Evolutionary conservation across 2,329 filamentous ascomycete species (phyloP).

Genomic region (Sphaerostilbella broomeana): DNA sequence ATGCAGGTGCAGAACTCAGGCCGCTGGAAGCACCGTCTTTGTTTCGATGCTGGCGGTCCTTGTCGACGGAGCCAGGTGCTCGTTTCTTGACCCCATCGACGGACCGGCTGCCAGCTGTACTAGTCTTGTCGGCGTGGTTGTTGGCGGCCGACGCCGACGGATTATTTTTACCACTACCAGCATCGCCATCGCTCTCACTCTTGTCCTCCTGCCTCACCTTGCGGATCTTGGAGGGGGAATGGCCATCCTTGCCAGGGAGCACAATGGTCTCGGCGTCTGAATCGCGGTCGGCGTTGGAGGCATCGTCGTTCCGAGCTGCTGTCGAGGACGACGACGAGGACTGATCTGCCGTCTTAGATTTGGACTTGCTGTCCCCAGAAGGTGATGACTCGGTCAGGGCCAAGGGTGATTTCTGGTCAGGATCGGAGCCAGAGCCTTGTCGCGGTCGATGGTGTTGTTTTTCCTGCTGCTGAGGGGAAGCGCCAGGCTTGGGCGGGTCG

Average conservation of each 20-base stretch:
- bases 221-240: constrained; percentile 56
- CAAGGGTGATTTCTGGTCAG: constrained; percentile 18
- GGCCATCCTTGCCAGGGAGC: constrained; percentile 56
- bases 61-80: constrained; percentile 30
- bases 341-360: constrained; percentile 7
- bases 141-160: constrained; percentile 26
- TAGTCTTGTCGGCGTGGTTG: constrained; percentile 31
- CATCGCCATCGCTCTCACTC: constrained; percentile 48
- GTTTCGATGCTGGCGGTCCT: constrained; percentile 32
- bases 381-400: constrained; percentile 14
- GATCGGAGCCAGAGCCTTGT: constrained; percentile 15
- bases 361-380: constrained; percentile 13
- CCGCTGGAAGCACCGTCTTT: constrained; percentile 49
- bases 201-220: constrained; percentile 61
- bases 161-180: constrained; percentile 29
- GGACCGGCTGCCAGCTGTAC: constrained; percentile 28
- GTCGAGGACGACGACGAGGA: constrained; percentile 10
- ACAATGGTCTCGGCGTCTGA: constrained; percentile 70
- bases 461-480: constrained; percentile 42
- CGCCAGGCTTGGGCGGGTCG: constrained; percentile 51
- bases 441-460: constrained; percentile 12
- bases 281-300: constrained; percentile 45
- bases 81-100: constrained; percentile 42
- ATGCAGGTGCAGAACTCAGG: constrained; percentile 53
- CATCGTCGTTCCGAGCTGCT: constrained; percentile 28